Evolutionary conservation across 306 rosid genomes (phyloP), one percentile per base, ranked within the genome.

Genomic region (Trichosanthes cucumerina): DNA sequence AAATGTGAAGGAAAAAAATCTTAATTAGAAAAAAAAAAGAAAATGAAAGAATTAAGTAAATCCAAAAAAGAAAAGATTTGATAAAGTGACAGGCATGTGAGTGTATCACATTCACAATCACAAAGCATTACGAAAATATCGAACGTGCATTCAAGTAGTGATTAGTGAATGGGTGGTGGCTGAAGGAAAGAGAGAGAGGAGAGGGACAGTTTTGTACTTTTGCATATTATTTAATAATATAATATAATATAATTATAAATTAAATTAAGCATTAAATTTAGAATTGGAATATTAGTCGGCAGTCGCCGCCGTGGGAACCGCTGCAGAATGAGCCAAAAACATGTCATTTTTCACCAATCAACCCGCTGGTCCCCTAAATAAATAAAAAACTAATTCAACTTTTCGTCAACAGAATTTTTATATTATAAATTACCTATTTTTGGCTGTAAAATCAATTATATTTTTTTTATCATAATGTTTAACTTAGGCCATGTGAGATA

Each of bases 241-340:
- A 19, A 68, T 47, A 56, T 21, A 56, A 65, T 36, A 68, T 39
- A 19, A 68, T 47, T 73, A 73, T 43, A 14, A 47, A 47, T 16
- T 71, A 49, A 72, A 73, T 7, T 7, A 49, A 3, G 24, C 38
- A 49, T 47, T 74, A 18, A 52, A 53, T 74, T 47, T 49, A 31
- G 77, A 72, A 72, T 72, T 72, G 60, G 77, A 74, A 50, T 50
- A 49, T 74, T 74, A 74, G 78, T 74, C 78, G 78, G 78, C 63
- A 50, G 78, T 10, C 78, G 43, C 58, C 2, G 47, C 78, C 78
- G 44, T 49, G 63, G 63, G 78, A 74, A 74, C 43, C 63, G 78
- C 58, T 50, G 26, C 63, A 11, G 2, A 74, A 74, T 52, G 6
- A 33, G 11, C 78, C 78, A 50, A 74, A 50, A 31, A 50, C 14